A percentile compares a stretch with the other conserved stretches of the same genome.
Conservation (phyloP, 164 flowering plant species). For the Vitis amurensis region DNA sequence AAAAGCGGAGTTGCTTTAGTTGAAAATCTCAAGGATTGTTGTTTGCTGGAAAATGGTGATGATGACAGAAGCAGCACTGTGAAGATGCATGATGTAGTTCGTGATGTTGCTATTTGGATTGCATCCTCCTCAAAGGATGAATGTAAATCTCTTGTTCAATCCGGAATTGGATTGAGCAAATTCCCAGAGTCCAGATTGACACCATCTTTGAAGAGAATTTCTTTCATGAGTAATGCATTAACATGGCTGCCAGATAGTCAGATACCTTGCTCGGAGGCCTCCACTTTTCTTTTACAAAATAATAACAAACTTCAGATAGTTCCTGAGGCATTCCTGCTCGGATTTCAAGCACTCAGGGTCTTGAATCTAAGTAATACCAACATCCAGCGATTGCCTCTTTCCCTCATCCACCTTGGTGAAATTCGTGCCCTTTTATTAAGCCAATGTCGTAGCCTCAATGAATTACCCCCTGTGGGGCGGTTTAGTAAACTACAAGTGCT, state of each 20-base stretch:
- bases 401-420: background rate
- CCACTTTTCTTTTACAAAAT: slow-evolving; percentile 22
- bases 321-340: slow-evolving; percentile 15
- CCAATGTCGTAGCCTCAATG: no score
- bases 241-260: slow-evolving; percentile 1
- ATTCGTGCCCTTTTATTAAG: no score
- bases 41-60: slow-evolving; percentile 8
- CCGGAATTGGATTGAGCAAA: slow-evolving; percentile 8
- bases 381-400: slow-evolving; percentile 18
- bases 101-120: slow-evolving; percentile 19
- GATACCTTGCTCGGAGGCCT: slow-evolving; percentile 6
- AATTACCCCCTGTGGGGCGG: no score
- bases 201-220: slow-evolving; percentile 7
- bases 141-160: slow-evolving; percentile 6
- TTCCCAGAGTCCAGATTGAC: background rate
- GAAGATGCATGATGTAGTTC: slow-evolving; percentile 17
- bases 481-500: no score
- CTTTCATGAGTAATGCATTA: slow-evolving; percentile 13
- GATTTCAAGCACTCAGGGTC: slow-evolving; percentile 11
- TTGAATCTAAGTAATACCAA: slow-evolving; percentile 21
- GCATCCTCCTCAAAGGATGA: slow-evolving; percentile 5
- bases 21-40: slow-evolving; percentile 14
- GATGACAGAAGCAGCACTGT: background rate
- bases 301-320: slow-evolving; percentile 8
- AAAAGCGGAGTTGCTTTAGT: slow-evolving; percentile 8